Percentiles rank a stretch among this genome's conserved stretches.
Conservation (phyloP, 306 rosid species). For the Carpinus fangiana region DNA sequence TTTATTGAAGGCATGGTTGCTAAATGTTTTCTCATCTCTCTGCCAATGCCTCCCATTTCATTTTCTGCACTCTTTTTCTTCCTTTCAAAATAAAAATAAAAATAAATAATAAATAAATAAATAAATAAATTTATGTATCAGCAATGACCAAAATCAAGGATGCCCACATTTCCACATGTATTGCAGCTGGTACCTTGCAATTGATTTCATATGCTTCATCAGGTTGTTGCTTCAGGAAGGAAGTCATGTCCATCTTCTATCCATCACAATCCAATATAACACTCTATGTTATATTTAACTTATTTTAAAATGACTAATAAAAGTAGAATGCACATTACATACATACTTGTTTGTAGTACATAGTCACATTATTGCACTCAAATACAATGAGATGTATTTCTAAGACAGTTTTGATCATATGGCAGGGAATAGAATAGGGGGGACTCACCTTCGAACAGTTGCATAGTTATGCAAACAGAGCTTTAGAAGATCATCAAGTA, state of each 20-base stretch:
- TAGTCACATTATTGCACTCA: background rate
- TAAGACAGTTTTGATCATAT: background rate
- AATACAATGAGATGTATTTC: background rate
- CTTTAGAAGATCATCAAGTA: constrained; percentile 82
- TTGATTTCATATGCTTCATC: background rate
- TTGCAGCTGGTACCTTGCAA: background rate
- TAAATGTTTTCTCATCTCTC: no score
- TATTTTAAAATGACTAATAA: background rate
- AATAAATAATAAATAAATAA: no score
- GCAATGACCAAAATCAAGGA: background rate
- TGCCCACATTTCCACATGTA: background rate
- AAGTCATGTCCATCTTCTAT: background rate
- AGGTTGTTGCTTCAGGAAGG: background rate
- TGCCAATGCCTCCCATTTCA: background rate
- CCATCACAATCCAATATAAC: background rate
- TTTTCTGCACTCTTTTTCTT: background rate
- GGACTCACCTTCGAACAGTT: constrained; percentile 88
- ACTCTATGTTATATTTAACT: background rate
- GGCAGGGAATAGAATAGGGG: background rate
- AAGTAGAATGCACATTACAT: background rate
- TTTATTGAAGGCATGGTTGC: no score
- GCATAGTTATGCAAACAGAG: constrained; percentile 88
- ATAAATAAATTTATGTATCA: no score
- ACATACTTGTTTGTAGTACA: background rate
- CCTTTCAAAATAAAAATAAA: no score